phyloP scores from a whole-genome alignment of 257 asterid genomes.

The Rubia yunnanensis region DNA sequence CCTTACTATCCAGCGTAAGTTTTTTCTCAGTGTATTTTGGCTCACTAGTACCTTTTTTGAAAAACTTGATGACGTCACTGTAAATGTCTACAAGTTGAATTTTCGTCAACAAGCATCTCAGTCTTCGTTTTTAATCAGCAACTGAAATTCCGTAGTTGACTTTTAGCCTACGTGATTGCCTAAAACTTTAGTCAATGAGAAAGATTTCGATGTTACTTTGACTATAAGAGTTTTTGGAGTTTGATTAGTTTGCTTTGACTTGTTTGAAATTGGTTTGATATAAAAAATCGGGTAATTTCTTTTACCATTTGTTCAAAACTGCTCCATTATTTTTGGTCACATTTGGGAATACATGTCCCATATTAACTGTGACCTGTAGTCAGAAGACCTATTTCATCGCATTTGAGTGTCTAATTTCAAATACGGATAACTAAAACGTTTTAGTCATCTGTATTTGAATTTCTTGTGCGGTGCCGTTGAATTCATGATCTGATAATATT shows the following conservation, averaged over 20 bases:
- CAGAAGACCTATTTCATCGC: too few species aligned
- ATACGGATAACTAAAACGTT: background rate
- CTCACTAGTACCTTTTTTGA: too few species aligned
- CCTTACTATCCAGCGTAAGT: conserved; percentile 94
- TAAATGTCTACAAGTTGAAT: background rate
- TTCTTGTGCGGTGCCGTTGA: background rate
- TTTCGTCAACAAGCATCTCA: background rate
- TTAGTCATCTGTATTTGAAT: too few species aligned
- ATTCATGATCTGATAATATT: background rate
- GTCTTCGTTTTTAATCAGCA: background rate
- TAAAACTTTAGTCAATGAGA: background rate
- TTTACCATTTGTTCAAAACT: too few species aligned
- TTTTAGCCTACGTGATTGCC: background rate
- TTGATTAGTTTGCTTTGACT: too few species aligned
- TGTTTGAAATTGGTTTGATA: background rate
- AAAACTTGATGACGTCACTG: background rate
- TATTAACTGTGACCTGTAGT: too few species aligned
- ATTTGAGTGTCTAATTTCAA: too few species aligned
- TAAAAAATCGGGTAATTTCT: background rate
- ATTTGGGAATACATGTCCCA: too few species aligned
- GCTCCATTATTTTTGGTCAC: too few species aligned
- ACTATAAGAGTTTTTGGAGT: too few species aligned
- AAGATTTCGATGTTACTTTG: background rate
- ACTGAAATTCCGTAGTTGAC: background rate
- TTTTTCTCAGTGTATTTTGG: too few species aligned